Base-by-base conservation (phyloP, 2,329 filamentous ascomycete genomes). In the Emmonsiellopsis sp. region DNA sequence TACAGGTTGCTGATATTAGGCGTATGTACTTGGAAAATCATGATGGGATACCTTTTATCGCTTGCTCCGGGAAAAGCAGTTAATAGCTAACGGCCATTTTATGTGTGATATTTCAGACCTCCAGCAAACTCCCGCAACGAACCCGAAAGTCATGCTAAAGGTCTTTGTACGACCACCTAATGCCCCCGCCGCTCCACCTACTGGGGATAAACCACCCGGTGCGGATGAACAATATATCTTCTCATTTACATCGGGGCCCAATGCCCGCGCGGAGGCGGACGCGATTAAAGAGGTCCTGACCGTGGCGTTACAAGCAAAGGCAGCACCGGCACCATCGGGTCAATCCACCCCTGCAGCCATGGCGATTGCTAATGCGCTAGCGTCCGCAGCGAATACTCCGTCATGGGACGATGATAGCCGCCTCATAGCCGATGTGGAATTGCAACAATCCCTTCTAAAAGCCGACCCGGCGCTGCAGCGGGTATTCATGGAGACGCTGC, bases 71-170 rank as follows among this genome's bases (percentile, higher is more conserved):
- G 16, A 45, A 32, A 8, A 43, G 51, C 38, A 11, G 7, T 16
- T 37, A 40, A 26, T 38, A 13, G 54, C 34, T 43, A 16, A 48
- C 55, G 54, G 30, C 50, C 53, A 34, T 52, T 44, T 43, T 15
- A 16, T 49, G 8, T 15, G 52, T 38, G n/a, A 26, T 34, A 30
- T 5, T 49, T 34, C 62, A 93, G 89, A 97, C 73, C 81, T 98
- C 48, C 92, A 98, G 70, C 92, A 97, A 69, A 97, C 93, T 0
- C 91, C 93, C 10, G 89, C 89, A 56, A 84, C 79, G n/a, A 84
- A 83, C 37, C 77, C 89, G 15, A 96, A 95, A 76, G 90, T 95
- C 51, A 95, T 95, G 79, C 80, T 97, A 55, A 95, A 93, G 70
- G 85, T 98, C 53, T 88, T 96, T 62, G 86, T 86, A 57, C 86